Evolutionary conservation across 1,284 basidiomycete genomes (phyloP).

Genomic region (Trametes hirsuta): DNA sequence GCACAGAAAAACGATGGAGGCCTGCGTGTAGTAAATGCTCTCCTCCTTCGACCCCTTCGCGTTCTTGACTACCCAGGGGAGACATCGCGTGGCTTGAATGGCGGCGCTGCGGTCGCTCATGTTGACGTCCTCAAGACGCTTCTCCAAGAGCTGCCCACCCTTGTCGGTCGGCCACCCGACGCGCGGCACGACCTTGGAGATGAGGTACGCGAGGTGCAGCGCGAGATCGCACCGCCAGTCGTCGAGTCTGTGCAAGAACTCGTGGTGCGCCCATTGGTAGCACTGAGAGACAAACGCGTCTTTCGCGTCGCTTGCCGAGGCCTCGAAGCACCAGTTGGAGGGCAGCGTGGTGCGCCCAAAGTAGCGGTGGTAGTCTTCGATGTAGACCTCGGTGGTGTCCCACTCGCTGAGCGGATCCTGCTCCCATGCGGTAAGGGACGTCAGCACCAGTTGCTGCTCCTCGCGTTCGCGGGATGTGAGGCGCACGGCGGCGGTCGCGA

Average conservation of each 20-base stretch:
- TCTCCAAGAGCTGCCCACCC: background rate
- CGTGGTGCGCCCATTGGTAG: background rate
- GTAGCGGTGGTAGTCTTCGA: background rate
- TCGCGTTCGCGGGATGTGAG: too few relatives aligned
- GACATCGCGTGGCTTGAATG: background rate
- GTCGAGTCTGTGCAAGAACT: background rate
- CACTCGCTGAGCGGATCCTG: background rate
- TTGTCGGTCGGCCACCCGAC: background rate
- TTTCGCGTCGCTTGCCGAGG: background rate
- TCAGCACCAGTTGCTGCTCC: too few relatives aligned
- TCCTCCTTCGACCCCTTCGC: background rate
- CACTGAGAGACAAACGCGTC: background rate
- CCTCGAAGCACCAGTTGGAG: background rate
- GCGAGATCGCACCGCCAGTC: slow-evolving; percentile 5
- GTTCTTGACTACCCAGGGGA: background rate
- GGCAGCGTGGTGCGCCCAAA: background rate
- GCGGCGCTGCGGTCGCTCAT: background rate
- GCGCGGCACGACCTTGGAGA: background rate
- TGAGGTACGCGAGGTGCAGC: background rate
- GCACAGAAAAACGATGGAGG: background rate
- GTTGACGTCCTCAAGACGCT: background rate
- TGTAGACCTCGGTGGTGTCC: background rate
- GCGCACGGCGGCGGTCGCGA: too few relatives aligned
- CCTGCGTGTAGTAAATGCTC: background rate
- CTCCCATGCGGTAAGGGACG: too few relatives aligned